phyloP scores from a whole-genome alignment of 1,139 yeast species.

The Kurtzmaniella quercitrusa region DNA sequence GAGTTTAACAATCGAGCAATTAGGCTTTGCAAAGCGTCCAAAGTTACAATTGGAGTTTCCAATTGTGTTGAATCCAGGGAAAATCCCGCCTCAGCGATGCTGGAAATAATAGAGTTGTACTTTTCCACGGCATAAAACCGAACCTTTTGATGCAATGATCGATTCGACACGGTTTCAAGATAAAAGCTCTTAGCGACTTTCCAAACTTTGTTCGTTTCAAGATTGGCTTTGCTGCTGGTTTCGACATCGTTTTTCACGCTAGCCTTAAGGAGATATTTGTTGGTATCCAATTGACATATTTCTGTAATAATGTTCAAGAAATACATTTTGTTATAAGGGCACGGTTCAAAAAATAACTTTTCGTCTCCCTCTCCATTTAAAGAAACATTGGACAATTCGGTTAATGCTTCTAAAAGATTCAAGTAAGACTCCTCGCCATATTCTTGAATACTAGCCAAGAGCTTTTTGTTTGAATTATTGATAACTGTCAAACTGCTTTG shows the following conservation, averaged over 20 bases:
- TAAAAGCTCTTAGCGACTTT: slow-evolving; percentile 39
- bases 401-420: slow-evolving; percentile 41
- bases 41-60: slow-evolving; percentile 32
- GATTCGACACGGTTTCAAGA: slow-evolving; percentile 26
- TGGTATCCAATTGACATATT: slow-evolving; percentile 46
- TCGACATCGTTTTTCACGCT: not conserved
- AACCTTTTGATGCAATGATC: slow-evolving; percentile 38
- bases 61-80: slow-evolving; percentile 14
- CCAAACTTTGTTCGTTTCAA: slow-evolving; percentile 38
- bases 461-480: slow-evolving; percentile 51
- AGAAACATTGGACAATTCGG: slow-evolving; percentile 34
- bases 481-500: slow-evolving; percentile 49
- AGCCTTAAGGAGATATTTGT: slow-evolving; percentile 38
- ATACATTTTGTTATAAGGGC: slow-evolving; percentile 41
- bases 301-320: slow-evolving; percentile 37
- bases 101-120: slow-evolving; percentile 46
- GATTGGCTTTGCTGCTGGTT: not conserved
- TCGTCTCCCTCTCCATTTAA: slow-evolving; percentile 7
- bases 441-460: slow-evolving; percentile 57
- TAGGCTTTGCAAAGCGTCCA: slow-evolving; percentile 32
- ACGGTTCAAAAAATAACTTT: slow-evolving; percentile 14
- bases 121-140: slow-evolving; percentile 45
- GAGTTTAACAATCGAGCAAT: slow-evolving; percentile 28
- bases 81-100: slow-evolving; percentile 46
- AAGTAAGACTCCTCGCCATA: slow-evolving; percentile 49